Percentiles rank a stretch among this genome's conserved stretches.
These are phyloP conservation scores for Fusarium odoratissimum DNA, from an alignment of 2,329 filamentous ascomycete genomes.

Conservation along the genomic window DNA sequence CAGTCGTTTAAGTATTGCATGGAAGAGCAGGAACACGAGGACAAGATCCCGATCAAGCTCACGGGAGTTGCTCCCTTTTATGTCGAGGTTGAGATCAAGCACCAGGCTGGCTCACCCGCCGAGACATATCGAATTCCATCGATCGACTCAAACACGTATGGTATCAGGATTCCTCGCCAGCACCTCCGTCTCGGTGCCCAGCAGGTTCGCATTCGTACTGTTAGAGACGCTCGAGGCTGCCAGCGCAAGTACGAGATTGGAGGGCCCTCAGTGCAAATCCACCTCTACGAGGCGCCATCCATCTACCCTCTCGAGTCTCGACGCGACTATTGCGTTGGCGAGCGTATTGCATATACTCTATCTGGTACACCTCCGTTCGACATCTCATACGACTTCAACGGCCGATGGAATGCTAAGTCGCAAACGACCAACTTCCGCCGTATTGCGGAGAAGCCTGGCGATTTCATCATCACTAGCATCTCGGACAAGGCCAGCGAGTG, in stretches of 20 bases:
- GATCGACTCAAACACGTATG: conserved; percentile 79
- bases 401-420: conserved; percentile 81
- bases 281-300: conserved; percentile 91
- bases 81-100: conserved; percentile 92
- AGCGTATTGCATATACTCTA: conserved; percentile 91
- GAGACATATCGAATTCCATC: conserved; percentile 86
- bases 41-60: conserved; percentile 87
- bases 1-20: conserved; percentile 97
- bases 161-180: conserved; percentile 85
- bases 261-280: conserved; percentile 84
- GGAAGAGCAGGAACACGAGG: conserved; percentile 82
- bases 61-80: conserved; percentile 89
- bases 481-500: conserved; percentile 91
- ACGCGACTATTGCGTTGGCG: conserved; percentile 93
- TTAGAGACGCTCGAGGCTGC: conserved; percentile 89
- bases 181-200: conserved; percentile 91
- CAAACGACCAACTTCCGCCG: conserved; percentile 88
- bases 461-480: conserved; percentile 87
- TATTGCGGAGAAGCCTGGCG: conserved; percentile 89
- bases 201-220: conserved; percentile 87
- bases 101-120: conserved; percentile 81
- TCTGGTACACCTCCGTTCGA: conserved; percentile 93
- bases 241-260: conserved; percentile 79
- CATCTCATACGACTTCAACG: conserved; percentile 90
- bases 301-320: conserved; percentile 89